A percentile compares a stretch with the other conserved stretches of the same genome.
Conservation (phyloP, 106 monocot species). For the Apostasia shenzhenica region DNA sequence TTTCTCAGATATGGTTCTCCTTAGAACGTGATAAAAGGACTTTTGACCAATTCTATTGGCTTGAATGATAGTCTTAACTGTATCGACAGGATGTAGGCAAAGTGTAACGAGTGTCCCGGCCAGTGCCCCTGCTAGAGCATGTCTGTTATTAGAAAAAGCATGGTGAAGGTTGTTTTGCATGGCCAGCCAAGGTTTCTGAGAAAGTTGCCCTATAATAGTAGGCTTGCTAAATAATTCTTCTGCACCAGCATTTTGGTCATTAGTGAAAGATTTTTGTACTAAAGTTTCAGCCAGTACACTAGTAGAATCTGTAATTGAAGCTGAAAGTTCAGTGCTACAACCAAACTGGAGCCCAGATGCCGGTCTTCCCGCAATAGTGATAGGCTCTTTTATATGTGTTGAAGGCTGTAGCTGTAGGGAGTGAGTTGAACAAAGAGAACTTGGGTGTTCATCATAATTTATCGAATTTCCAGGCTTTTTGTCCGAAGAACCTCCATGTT, state of each 20-base stretch:
- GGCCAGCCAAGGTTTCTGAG: constrained; percentile 6
- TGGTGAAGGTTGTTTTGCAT: constrained; percentile 32
- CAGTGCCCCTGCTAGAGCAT: constrained; percentile 87
- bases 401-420: constrained; percentile 8
- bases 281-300: constrained; percentile 14
- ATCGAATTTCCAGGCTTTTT: constrained; percentile 2
- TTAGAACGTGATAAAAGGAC: constrained; percentile 31
- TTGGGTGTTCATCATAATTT: constrained; percentile 4
- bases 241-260: constrained; percentile 13
- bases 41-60: constrained; percentile 29
- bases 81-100: constrained; percentile 91
- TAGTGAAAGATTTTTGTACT: constrained; percentile 9
- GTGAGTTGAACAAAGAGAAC: constrained; percentile 18
- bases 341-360: constrained; percentile 11
- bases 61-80: constrained; percentile 90
- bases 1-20: constrained; percentile 62
- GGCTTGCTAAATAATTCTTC: constrained; percentile 9
- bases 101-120: constrained; percentile 86
- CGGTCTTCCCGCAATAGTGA: constrained; percentile 13
- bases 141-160: constrained; percentile 43
- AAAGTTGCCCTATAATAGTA: constrained; percentile 2
- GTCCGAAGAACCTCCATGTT: constrained; percentile 9
- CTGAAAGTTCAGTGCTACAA: constrained; percentile 9
- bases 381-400: constrained; percentile 18
- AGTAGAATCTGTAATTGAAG: constrained; percentile 10